These are phyloP conservation scores for Ceriops tagal DNA, from an alignment of 345 rosid species.

Conservation along the genomic window DNA sequence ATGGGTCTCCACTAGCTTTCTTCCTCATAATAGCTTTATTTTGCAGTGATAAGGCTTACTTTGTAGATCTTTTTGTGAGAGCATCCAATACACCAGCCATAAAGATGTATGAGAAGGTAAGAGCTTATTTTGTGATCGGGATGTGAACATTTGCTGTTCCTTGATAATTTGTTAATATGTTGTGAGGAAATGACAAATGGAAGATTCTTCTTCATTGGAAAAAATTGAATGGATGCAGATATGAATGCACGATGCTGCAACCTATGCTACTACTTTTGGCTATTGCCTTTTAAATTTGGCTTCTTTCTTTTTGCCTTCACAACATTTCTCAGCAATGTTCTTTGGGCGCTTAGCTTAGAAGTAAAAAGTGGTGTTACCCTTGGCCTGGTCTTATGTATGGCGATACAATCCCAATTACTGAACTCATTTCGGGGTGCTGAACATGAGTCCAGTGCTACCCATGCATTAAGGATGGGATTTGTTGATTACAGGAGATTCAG, in stretches of 20 bases:
- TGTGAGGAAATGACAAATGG: background rate
- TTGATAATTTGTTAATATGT: slow-evolving; percentile 4
- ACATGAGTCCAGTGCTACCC: background rate
- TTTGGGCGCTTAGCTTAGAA: too few relatives aligned
- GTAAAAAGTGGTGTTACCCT: too few relatives aligned
- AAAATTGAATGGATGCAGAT: background rate
- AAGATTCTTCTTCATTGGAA: background rate
- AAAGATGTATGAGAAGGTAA: slow-evolving; percentile 97
- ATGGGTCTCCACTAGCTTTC: background rate
- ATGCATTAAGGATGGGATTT: background rate
- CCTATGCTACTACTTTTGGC: background rate
- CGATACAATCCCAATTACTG: too few relatives aligned
- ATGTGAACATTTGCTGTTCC: slow-evolving; percentile 6
- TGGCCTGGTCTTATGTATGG: background rate
- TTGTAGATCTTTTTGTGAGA: slow-evolving; percentile 93
- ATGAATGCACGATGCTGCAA: background rate
- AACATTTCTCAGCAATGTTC: too few relatives aligned
- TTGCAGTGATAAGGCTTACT: slow-evolving; percentile 84
- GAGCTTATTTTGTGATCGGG: slow-evolving; percentile 5
- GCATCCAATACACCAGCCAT: slow-evolving; percentile 93
- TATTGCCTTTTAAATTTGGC: background rate
- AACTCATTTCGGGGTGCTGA: background rate
- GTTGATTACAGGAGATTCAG: background rate
- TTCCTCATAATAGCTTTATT: slow-evolving; percentile 12
- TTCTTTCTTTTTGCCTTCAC: background rate